These are phyloP conservation scores for Curvularia lunata DNA, from an alignment of 2,329 filamentous ascomycete genomes.

Conservation along the genomic window DNA sequence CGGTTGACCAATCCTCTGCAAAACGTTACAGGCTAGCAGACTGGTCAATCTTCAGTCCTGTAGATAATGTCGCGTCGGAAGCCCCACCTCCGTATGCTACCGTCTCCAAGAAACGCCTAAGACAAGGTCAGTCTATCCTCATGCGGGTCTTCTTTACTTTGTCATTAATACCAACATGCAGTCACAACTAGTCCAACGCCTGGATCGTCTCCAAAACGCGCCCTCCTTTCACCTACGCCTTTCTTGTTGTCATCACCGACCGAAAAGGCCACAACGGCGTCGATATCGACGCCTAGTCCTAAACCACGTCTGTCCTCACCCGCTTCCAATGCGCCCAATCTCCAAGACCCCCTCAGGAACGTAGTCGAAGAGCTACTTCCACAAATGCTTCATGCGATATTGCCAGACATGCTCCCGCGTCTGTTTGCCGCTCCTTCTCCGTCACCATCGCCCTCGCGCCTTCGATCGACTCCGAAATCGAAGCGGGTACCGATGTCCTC, in stretches of 20 bases:
- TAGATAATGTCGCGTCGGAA: constrained; percentile 9
- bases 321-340: neutral
- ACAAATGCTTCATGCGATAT: constrained; percentile 1
- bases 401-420: constrained; percentile 13
- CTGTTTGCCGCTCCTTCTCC: neutral
- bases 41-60: constrained; percentile 14
- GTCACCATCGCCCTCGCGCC: neutral
- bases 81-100: constrained; percentile 21
- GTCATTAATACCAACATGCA: neutral
- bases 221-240: constrained; percentile 4
- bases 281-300: neutral
- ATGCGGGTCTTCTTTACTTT: neutral
- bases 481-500: neutral
- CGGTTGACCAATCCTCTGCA: constrained; percentile 6
- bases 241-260: constrained; percentile 8
- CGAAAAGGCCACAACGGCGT: constrained; percentile 9
- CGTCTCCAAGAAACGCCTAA: constrained; percentile 17
- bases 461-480: neutral
- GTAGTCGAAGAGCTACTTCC: constrained; percentile 15
- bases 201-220: constrained; percentile 19
- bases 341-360: constrained; percentile 10
- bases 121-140: constrained; percentile 15
- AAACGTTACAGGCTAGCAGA: constrained; percentile 10
- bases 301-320: neutral
- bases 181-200: constrained; percentile 12